A percentile compares a stretch with the other conserved stretches of the same genome.
phyloP scores from a whole-genome alignment of 192 early-diverging fungal species.

The Rhizophagus sp. region DNA sequence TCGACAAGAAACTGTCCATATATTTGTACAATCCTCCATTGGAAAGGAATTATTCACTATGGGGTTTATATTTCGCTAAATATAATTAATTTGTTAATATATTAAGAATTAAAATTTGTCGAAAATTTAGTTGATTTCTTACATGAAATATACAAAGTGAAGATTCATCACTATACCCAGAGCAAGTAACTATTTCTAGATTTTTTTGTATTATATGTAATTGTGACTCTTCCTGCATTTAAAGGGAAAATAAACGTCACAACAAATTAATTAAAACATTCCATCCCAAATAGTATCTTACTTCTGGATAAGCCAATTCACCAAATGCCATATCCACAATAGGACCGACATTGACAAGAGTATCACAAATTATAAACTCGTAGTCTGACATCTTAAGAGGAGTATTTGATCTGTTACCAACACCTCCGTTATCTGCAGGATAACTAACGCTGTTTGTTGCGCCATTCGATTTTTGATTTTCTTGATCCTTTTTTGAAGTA shows the following conservation, averaged over 20 bases:
- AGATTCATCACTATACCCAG: slow-evolving; percentile 54
- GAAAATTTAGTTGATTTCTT: slow-evolving; percentile 10
- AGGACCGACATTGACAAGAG: slow-evolving; percentile 76
- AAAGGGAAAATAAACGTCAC: background rate
- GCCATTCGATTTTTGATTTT: background rate
- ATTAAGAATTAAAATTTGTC: background rate
- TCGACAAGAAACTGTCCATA: slow-evolving; percentile 72
- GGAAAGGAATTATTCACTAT: slow-evolving; percentile 45
- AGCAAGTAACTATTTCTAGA: slow-evolving; percentile 54
- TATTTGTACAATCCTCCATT: slow-evolving; percentile 53
- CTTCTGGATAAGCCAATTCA: slow-evolving; percentile 49
- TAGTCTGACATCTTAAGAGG: slow-evolving; percentile 44
- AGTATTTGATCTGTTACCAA: slow-evolving; percentile 26
- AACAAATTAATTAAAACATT: background rate
- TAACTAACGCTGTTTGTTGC: background rate
- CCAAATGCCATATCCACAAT: slow-evolving; percentile 77
- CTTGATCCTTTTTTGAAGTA: slow-evolving; percentile 28
- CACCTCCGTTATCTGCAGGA: background rate
- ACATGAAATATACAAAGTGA: slow-evolving; percentile 55
- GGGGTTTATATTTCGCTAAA: slow-evolving; percentile 52
- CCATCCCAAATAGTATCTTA: slow-evolving; percentile 11
- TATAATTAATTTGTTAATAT: background rate
- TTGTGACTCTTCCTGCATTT: slow-evolving; percentile 8
- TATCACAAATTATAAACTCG: slow-evolving; percentile 73
- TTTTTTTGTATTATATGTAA: slow-evolving; percentile 27